Conservation (phyloP, 2,329 filamentous ascomycete species). For the Juglanconis oblonga region DNA sequence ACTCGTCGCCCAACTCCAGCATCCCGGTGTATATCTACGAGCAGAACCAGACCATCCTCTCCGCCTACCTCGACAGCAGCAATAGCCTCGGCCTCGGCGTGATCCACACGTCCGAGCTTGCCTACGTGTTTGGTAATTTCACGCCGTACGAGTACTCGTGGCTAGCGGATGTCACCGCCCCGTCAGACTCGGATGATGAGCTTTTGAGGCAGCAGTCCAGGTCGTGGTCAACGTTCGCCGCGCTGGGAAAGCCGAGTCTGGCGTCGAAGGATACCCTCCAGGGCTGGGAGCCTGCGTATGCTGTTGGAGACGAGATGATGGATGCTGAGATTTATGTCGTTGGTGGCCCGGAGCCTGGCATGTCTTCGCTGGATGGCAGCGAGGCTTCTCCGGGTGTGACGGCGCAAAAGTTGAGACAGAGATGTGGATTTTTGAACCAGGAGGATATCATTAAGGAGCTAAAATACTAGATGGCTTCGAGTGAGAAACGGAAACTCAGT, state of each 20-base stretch:
- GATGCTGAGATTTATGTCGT: neutral
- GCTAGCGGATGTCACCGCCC: neutral
- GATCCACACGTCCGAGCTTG: neutral
- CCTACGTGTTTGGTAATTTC: constrained; percentile 3
- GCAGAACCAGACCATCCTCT: constrained; percentile 3
- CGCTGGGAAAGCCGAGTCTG: neutral
- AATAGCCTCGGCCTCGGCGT: neutral
- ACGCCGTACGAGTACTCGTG: neutral
- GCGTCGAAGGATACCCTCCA: neutral
- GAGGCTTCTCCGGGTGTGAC: neutral
- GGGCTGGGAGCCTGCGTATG: neutral
- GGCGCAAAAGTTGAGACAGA: neutral
- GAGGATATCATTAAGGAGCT: neutral
- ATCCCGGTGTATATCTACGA: neutral
- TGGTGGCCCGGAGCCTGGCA: neutral
- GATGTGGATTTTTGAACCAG: neutral
- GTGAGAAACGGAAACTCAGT: neutral
- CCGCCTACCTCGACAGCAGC: neutral
- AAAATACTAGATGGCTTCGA: neutral
- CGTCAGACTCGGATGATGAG: neutral
- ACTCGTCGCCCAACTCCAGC: neutral
- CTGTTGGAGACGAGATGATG: neutral
- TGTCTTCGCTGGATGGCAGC: neutral
- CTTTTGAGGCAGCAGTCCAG: neutral
- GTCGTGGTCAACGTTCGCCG: constrained; percentile 1